phyloP scores from a whole-genome alignment of 2,329 filamentous ascomycete genomes.

The Fusarium phyllophilum region DNA sequence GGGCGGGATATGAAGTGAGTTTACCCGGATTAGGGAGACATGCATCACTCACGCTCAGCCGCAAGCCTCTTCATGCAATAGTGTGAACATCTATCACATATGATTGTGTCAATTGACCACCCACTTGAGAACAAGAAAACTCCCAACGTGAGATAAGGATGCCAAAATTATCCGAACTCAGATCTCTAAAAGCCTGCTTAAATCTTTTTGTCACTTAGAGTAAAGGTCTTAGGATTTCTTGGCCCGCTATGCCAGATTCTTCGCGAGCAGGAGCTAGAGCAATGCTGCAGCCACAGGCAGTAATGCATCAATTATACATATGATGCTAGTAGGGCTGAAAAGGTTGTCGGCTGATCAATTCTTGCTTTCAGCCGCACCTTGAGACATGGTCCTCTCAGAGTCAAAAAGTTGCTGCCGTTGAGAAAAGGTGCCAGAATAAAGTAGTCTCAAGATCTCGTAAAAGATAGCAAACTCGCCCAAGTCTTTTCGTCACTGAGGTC shows the following conservation, averaged over 20 bases:
- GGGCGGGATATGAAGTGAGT: accelerated
- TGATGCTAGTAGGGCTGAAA: not conserved
- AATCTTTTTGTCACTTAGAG: not conserved
- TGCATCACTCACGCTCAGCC: not conserved
- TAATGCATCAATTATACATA: too few species aligned
- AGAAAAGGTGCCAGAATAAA: not conserved
- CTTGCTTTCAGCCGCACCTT: not conserved
- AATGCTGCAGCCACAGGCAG: not conserved
- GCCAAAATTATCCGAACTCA: not conserved
- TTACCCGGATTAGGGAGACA: too few species aligned
- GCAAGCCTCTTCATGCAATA: not conserved
- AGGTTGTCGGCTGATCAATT: too few species aligned
- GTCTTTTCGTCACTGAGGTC: not conserved
- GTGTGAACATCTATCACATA: not conserved
- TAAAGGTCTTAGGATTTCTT: not conserved
- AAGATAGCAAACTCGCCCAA: accelerated
- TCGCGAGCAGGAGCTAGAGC: accelerated
- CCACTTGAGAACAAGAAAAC: accelerated
- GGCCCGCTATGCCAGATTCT: not conserved
- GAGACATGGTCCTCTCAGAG: accelerated
- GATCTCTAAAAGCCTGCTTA: too few species aligned
- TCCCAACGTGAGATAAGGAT: accelerated
- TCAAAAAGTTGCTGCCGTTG: accelerated
- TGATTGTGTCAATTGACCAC: not conserved
- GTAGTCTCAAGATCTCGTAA: not conserved